Conservation (phyloP, 2,329 filamentous ascomycete species). For the Apiospora koreana region DNA sequence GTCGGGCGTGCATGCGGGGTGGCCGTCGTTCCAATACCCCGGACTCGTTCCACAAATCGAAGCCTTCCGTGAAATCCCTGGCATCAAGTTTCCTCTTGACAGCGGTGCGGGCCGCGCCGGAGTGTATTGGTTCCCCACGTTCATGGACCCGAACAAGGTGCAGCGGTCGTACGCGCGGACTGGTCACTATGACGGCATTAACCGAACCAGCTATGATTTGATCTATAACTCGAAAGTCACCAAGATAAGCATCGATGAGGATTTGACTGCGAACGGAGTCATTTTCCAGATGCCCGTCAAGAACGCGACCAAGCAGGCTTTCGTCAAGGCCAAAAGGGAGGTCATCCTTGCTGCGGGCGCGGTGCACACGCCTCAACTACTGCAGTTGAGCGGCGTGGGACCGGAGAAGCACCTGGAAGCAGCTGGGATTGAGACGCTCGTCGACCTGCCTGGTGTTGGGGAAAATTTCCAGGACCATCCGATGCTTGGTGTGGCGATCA, state of each 20-base stretch:
- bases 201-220: constrained; percentile 4
- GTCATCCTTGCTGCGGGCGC: constrained; percentile 29
- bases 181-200: constrained; percentile 12
- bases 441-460: constrained; percentile 21
- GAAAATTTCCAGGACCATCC: constrained; percentile 26
- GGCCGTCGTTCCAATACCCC: constrained; percentile 14
- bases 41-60: constrained; percentile 9
- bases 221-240: constrained; percentile 4
- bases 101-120: constrained; percentile 12
- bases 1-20: constrained; percentile 11
- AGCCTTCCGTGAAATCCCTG: constrained; percentile 9
- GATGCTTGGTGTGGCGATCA: constrained; percentile 7
- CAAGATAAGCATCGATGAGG: background rate
- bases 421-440: constrained; percentile 13
- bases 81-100: constrained; percentile 11
- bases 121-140: constrained; percentile 16
- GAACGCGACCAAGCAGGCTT: background rate
- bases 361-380: constrained; percentile 32
- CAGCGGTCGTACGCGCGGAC: constrained; percentile 12
- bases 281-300: background rate
- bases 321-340: constrained; percentile 22
- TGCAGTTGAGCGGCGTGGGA: constrained; percentile 40
- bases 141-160: constrained; percentile 7
- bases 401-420: constrained; percentile 15
- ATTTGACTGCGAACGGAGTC: background rate